Percentiles rank a stretch among this genome's conserved stretches.
phyloP scores from a whole-genome alignment of 495 filamentous ascomycete species.

The Ramalina peruviana region DNA sequence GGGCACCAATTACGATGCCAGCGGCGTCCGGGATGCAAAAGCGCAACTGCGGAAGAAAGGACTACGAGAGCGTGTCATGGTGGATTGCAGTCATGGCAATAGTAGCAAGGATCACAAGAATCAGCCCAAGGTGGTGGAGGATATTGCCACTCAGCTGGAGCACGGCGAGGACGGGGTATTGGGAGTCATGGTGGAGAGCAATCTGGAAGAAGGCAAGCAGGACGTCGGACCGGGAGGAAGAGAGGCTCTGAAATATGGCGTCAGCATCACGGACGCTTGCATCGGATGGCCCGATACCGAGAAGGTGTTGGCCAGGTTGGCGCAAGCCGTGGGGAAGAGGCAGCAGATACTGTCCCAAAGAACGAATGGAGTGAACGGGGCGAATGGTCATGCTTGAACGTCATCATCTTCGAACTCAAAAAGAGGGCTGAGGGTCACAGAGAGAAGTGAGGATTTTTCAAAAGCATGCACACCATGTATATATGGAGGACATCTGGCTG shows the following conservation, averaged over 20 bases:
- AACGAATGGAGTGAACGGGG: conserved; percentile 21
- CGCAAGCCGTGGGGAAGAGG: conserved; percentile 67
- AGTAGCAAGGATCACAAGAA: conserved; percentile 58
- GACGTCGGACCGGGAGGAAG: conserved; percentile 82
- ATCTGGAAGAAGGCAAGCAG: conserved; percentile 90
- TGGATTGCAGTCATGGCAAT: conserved; percentile 89
- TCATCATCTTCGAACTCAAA: neutral
- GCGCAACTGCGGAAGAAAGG: conserved; percentile 73
- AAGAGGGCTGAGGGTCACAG: too few species aligned
- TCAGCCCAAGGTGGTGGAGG: conserved; percentile 82
- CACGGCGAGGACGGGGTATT: conserved; percentile 80
- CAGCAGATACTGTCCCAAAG: conserved; percentile 27
- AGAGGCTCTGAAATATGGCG: conserved; percentile 68
- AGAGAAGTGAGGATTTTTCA: neutral
- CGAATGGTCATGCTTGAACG: conserved; percentile 11
- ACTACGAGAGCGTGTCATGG: conserved; percentile 83
- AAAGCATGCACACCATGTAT: too few species aligned
- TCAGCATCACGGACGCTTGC: conserved; percentile 95
- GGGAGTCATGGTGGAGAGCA: conserved; percentile 97
- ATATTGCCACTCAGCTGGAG: conserved; percentile 69
- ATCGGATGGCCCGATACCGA: conserved; percentile 89
- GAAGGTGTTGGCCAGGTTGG: conserved; percentile 70
- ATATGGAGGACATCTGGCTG: too few species aligned
- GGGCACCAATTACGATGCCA: conserved; percentile 90
- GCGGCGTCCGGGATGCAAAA: conserved; percentile 62